A percentile compares a stretch with the other conserved stretches of the same genome.
phyloP scores from a whole-genome alignment of 1,284 basidiomycete species.

The Erythrobasidium hasegawianum region DNA sequence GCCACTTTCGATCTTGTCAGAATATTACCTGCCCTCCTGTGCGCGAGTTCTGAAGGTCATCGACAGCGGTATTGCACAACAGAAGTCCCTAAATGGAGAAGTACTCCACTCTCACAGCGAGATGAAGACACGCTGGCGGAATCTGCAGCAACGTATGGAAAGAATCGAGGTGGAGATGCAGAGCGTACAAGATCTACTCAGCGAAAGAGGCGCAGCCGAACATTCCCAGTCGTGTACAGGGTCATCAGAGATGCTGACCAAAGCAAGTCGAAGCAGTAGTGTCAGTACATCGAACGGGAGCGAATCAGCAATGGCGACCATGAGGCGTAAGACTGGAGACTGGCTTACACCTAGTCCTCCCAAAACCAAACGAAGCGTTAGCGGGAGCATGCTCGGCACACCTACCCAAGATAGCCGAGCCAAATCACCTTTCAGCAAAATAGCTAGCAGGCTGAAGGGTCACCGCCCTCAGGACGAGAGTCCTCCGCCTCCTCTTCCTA shows the following conservation, averaged over 20 bases:
- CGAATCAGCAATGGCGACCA: background rate
- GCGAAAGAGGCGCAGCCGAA: constrained; percentile 38
- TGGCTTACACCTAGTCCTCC: constrained; percentile 19
- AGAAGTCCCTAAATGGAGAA: constrained; percentile 87
- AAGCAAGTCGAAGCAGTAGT: background rate
- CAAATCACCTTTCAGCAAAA: constrained; percentile 19
- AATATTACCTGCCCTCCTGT: constrained; percentile 89
- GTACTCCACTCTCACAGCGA: constrained; percentile 79
- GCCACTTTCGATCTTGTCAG: background rate
- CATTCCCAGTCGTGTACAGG: background rate
- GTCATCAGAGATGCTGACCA: background rate
- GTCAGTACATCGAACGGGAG: background rate
- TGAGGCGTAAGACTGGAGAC: constrained; percentile 8
- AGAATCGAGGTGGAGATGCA: constrained; percentile 77
- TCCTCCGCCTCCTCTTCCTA: constrained; percentile 14
- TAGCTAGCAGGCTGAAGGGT: constrained; percentile 17
- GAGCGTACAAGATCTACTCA: constrained; percentile 60
- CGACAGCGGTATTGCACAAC: constrained; percentile 80
- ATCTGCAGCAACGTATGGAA: constrained; percentile 66
- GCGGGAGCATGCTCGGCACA: background rate
- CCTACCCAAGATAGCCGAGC: constrained; percentile 10
- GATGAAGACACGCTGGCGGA: constrained; percentile 75
- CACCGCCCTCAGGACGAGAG: background rate
- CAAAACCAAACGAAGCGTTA: background rate
- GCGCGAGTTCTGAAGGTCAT: constrained; percentile 88